phyloP scores from a whole-genome alignment of 2,329 filamentous ascomycete genomes.

The Parasarocladium wereldwijsianum region DNA sequence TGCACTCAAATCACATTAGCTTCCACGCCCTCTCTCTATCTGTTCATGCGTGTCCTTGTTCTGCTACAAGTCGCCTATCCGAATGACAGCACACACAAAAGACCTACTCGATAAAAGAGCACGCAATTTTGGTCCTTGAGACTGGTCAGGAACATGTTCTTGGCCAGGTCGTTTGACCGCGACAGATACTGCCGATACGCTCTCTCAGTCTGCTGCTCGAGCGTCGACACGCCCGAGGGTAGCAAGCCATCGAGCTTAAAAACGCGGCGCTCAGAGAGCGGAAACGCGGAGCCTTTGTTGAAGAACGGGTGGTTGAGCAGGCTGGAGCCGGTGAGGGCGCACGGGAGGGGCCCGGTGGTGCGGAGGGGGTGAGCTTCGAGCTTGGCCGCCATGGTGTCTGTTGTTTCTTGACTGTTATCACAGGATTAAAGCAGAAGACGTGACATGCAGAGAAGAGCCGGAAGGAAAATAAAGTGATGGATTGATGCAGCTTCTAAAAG shows the following conservation, averaged over 20 bases:
- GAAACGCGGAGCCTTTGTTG: slow-evolving; percentile 76
- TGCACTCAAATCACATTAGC: too few relatives aligned
- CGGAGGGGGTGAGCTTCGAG: slow-evolving; percentile 19
- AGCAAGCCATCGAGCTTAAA: slow-evolving; percentile 64
- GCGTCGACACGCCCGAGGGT: slow-evolving; percentile 55
- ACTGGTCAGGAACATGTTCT: slow-evolving; percentile 79
- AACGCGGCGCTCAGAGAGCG: slow-evolving; percentile 47
- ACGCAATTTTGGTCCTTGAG: slow-evolving; percentile 79
- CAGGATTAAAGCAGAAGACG: neutral
- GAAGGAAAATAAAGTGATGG: too few relatives aligned
- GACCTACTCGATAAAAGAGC: slow-evolving; percentile 55
- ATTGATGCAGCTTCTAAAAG: too few relatives aligned
- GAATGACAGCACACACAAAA: neutral
- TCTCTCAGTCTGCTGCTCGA: slow-evolving; percentile 61
- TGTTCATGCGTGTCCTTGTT: neutral
- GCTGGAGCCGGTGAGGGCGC: slow-evolving; percentile 19
- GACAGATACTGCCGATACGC: slow-evolving; percentile 69
- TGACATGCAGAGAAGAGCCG: neutral
- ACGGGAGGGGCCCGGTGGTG: slow-evolving; percentile 20
- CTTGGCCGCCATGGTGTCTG: slow-evolving; percentile 8
- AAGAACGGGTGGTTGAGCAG: slow-evolving; percentile 26
- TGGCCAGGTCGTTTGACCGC: slow-evolving; percentile 50
- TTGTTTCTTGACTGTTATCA: neutral
- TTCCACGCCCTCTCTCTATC: neutral
- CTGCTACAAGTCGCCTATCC: neutral